Percentiles rank a stretch among this genome's conserved stretches.
Evolutionary conservation across 192 early-diverging fungal species (phyloP).

Genomic region (Thoreauomyces humboldtii): DNA sequence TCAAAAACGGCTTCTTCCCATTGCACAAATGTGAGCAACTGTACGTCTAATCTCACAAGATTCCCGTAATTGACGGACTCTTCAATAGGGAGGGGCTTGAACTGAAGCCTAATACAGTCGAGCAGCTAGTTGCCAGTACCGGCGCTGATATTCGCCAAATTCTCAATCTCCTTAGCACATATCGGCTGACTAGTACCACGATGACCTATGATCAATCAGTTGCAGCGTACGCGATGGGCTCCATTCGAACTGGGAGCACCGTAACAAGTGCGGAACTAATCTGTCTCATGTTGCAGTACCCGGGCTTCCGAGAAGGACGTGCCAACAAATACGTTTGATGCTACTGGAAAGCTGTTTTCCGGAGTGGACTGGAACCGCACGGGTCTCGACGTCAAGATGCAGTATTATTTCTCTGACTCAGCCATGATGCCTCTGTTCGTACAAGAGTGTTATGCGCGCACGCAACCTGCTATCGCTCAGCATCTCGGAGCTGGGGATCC

Average conservation of each 20-base stretch:
- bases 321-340: constrained; percentile 71
- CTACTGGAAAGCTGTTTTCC: constrained; percentile 63
- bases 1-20: too few species aligned
- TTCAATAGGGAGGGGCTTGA: constrained; percentile 65
- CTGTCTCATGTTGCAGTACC: too few species aligned
- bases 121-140: constrained; percentile 74
- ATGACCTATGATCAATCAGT: constrained; percentile 85
- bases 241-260: too few species aligned
- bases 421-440: constrained; percentile 87
- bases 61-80: too few species aligned
- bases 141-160: constrained; percentile 95
- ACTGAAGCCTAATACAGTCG: constrained; percentile 74
- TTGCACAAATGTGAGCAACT: too few species aligned
- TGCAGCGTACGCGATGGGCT: constrained; percentile 45
- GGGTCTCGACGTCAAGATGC: constrained; percentile 71
- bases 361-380: constrained; percentile 44
- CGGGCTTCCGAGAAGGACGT: constrained; percentile 58
- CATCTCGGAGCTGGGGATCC: constrained; percentile 21
- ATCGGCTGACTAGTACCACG: constrained; percentile 59
- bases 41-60: too few species aligned
- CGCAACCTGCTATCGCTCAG: constrained; percentile 51
- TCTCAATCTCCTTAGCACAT: constrained; percentile 92
- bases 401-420: constrained; percentile 91
- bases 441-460: constrained; percentile 86
- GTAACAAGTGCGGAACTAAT: too few species aligned